Conservation (phyloP, 306 rosid genomes). For the Canavalia ensiformis region DNA sequence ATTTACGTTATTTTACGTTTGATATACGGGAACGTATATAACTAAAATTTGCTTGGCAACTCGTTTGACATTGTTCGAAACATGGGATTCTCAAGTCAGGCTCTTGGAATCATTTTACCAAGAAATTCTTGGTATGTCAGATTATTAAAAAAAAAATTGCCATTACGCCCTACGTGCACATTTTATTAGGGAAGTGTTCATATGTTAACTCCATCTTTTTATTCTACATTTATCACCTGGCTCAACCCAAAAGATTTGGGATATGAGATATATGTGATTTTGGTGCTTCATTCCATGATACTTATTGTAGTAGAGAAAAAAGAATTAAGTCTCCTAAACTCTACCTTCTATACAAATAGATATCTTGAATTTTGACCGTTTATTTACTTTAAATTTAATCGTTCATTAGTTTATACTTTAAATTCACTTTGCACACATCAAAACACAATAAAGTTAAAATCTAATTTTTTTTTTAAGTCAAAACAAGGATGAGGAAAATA, state of each 20-base stretch:
- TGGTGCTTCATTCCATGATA: neutral
- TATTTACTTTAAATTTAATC: no score
- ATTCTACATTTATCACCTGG: neutral
- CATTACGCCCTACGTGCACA: neutral
- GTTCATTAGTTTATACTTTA: no score
- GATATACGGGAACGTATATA: neutral
- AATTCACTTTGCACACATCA: neutral
- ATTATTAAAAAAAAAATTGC: neutral
- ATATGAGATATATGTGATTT: neutral
- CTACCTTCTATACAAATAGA: no score
- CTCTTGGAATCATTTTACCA: neutral
- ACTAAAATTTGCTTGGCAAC: constrained; percentile 21
- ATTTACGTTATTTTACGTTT: constrained; percentile 12
- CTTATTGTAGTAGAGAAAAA: no score
- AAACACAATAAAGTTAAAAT: no score
- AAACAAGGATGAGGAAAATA: neutral
- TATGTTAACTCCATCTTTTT: neutral
- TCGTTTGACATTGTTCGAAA: constrained; percentile 6
- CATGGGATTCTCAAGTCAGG: constrained; percentile 6
- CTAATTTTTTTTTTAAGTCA: no score
- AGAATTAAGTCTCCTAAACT: no score
- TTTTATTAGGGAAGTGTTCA: neutral
- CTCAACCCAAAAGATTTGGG: neutral
- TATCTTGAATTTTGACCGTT: no score
- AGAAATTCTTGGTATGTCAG: constrained; percentile 4